phyloP scores from a whole-genome alignment of 2,329 filamentous ascomycete species.

The Fragosphaeria purpurea region DNA sequence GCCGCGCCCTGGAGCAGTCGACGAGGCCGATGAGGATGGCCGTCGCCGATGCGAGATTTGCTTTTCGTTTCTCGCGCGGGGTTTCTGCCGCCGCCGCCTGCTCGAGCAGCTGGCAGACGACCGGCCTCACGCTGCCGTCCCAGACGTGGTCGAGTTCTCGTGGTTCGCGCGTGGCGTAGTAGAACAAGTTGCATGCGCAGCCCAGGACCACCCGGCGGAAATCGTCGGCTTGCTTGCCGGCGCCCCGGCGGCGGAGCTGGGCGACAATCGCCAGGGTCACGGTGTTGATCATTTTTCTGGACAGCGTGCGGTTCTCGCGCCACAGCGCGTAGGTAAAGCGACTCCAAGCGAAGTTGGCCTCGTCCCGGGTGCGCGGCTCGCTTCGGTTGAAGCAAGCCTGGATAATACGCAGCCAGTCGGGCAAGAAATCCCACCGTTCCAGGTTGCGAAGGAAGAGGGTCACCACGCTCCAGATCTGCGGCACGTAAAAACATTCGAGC shows the following conservation, averaged over 20 bases:
- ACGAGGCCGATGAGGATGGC: conserved; percentile 66
- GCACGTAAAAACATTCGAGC: conserved; percentile 56
- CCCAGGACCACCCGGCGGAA: conserved; percentile 50
- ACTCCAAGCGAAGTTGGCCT: conserved; percentile 80
- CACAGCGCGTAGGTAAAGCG: conserved; percentile 68
- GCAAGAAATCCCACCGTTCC: conserved; percentile 63
- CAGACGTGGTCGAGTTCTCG: conserved; percentile 67
- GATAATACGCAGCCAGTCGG: conserved; percentile 66
- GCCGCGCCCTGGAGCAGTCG: conserved; percentile 43
- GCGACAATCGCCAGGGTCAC: conserved; percentile 59
- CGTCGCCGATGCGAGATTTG: conserved; percentile 49
- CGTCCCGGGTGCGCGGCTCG: conserved; percentile 58
- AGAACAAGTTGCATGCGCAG: conserved; percentile 70
- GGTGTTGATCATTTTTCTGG: conserved; percentile 37
- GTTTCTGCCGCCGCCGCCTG: conserved; percentile 26
- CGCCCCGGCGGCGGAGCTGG: conserved; percentile 55
- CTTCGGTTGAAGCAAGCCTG: conserved; percentile 76
- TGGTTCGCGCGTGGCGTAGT: conserved; percentile 63
- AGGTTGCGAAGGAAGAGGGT: conserved; percentile 65
- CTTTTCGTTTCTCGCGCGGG: conserved; percentile 18
- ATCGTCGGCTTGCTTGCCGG: conserved; percentile 45
- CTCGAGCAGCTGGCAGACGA: conserved; percentile 50
- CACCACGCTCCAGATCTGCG: conserved; percentile 81
- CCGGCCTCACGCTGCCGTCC: conserved; percentile 59
- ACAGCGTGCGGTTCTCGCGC: conserved; percentile 48